Base-by-base conservation (phyloP, 768 basidiomycete genomes). In the Dendrothele bispora region DNA sequence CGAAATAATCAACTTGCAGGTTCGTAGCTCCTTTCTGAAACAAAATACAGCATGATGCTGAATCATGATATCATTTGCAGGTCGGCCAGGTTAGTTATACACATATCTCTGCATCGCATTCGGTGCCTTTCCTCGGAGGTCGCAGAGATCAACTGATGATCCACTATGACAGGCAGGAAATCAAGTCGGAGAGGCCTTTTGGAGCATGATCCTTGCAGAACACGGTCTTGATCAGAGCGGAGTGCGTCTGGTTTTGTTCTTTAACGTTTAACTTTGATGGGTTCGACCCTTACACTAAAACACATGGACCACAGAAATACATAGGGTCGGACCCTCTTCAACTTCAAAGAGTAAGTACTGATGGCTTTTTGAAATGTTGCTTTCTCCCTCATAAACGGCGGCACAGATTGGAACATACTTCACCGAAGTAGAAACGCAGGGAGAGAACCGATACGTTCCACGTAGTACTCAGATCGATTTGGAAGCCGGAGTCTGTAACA, bases 401-500 rank as follows among this genome's bases (percentile, higher is more conserved):
- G 11, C 17, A 8, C 48, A 91, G 89, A 83, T 83, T 49, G 84
- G 82, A 20, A 88, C 91, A 5, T 95, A 91, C 68, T 93, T 95
- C 61, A 79, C 75, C 10, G 87, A 91, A 62, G 73, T 92, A 10
- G 74, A 81, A 2, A 63, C 66, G 6, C 71, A 68, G 17, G 69
- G 69, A 3, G 62, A 65, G 11, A 69, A 78, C 47, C 91, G 91
- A 69, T 95, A 89, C 55, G 90, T 98, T 6, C 95, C 95, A 10
- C 79, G 95, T 28, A 89, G 88, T 50, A 79, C 97, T 4, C 92
- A 93, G 62, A 70, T 97, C 54, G 95, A 98, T 73, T 73, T 98
- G 35, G 95, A 98, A 64, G 72, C 83, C 7, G 90, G 90, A 8
- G 95, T 97, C 8, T 83, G 86, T 61, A 83, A 95, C 55, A 79